Percentiles rank a stretch among this genome's conserved stretches.
These are phyloP conservation scores for Sparassis latifolia DNA, from an alignment of 1,284 basidiomycete species.

Conservation along the genomic window DNA sequence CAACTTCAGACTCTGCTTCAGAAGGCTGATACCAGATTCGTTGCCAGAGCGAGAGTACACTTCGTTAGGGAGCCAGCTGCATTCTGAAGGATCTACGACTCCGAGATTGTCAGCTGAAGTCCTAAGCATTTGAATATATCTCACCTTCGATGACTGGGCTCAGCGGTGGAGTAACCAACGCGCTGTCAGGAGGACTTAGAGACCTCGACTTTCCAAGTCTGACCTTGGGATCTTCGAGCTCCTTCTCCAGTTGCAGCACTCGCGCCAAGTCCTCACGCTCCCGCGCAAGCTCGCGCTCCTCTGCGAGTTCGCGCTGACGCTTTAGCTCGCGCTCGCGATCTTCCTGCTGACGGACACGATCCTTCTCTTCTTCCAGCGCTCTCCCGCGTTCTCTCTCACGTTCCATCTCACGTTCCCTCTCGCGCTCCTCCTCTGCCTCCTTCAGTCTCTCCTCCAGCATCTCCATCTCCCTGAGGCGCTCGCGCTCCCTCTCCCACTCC, in stretches of 20 bases:
- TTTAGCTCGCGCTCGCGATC: slow-evolving; percentile 25
- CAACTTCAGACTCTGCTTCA: slow-evolving; percentile 63
- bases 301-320: slow-evolving; percentile 18
- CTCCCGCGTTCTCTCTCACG: slow-evolving; percentile 29
- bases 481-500: slow-evolving; percentile 54
- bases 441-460: slow-evolving; percentile 35
- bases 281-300: slow-evolving; percentile 17
- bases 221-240: slow-evolving; percentile 12
- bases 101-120: neutral
- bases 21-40: slow-evolving; percentile 28
- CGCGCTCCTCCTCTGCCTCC: slow-evolving; percentile 36
- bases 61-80: slow-evolving; percentile 13
- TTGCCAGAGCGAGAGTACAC: slow-evolving; percentile 16
- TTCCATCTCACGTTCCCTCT: slow-evolving; percentile 43
- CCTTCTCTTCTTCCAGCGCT: slow-evolving; percentile 11
- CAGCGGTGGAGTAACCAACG: slow-evolving; percentile 15
- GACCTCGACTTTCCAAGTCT: slow-evolving; percentile 11
- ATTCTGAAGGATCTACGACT: slow-evolving; percentile 18
- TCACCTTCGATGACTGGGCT: slow-evolving; percentile 25
- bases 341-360: slow-evolving; percentile 3
- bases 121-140: neutral
- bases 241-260: slow-evolving; percentile 5
- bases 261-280: slow-evolving; percentile 14
- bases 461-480: slow-evolving; percentile 48
- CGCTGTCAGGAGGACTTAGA: slow-evolving; percentile 14